Evolutionary conservation across 2,329 filamentous ascomycete genomes (phyloP).

Genomic region (Fusarium verrucosum): DNA sequence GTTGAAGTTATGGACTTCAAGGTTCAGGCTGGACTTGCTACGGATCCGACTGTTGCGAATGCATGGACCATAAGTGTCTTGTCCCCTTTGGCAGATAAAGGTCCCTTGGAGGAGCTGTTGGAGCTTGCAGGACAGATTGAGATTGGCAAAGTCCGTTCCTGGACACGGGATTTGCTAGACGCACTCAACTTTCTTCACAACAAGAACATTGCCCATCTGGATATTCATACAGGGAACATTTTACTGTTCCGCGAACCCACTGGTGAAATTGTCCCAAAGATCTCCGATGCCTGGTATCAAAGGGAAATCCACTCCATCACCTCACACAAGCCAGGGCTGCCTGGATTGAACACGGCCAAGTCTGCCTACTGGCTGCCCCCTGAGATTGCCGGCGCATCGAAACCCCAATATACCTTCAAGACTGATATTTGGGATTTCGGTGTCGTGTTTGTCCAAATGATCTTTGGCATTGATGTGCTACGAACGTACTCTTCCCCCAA

Average conservation of each 20-base stretch:
- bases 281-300: conserved; percentile 79
- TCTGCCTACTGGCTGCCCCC: conserved; percentile 87
- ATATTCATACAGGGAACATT: conserved; percentile 82
- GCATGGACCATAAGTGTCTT: conserved; percentile 80
- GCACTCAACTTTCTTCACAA: conserved; percentile 88
- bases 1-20: conserved; percentile 85
- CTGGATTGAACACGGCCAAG: conserved; percentile 68
- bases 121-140: conserved; percentile 80
- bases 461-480: conserved; percentile 82
- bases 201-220: conserved; percentile 83
- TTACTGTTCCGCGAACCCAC: conserved; percentile 76
- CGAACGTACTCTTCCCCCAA: conserved; percentile 82
- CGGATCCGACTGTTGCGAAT: conserved; percentile 50
- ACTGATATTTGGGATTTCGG: conserved; percentile 97
- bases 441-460: conserved; percentile 91
- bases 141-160: conserved; percentile 80
- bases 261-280: conserved; percentile 76
- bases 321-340: conserved; percentile 60
- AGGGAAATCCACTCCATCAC: conserved; percentile 70
- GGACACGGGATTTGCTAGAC: conserved; percentile 92
- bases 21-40: conserved; percentile 66
- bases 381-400: conserved; percentile 72
- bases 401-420: conserved; percentile 74
- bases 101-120: conserved; percentile 82
- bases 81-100: conserved; percentile 80